Percentiles rank a stretch among this genome's conserved stretches.
Evolutionary conservation across 1,284 basidiomycete genomes (phyloP).

Genomic region (Coniferiporia sulphurascens): DNA sequence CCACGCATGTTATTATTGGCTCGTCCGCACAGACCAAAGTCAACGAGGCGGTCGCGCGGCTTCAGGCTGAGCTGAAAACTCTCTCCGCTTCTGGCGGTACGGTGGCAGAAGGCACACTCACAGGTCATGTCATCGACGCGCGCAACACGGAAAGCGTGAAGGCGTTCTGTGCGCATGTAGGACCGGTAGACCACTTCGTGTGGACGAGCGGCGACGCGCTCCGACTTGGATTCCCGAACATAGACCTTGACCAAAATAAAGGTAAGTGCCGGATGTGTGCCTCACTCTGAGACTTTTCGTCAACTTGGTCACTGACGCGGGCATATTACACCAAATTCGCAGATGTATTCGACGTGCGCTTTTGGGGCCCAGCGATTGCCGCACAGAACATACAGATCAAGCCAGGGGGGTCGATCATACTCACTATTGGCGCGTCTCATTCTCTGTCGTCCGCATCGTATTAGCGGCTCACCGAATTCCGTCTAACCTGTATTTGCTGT

Average conservation of each 20-base stretch:
- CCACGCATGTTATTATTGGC: constrained; percentile 19
- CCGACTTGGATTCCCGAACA: constrained; percentile 15
- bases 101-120: constrained; percentile 4
- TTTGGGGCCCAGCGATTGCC: constrained; percentile 22
- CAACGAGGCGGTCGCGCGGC: constrained; percentile 5
- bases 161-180: constrained; percentile 16
- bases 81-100: neutral
- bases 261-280: too few relatives aligned
- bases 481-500: neutral
- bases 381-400: constrained; percentile 20
- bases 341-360: constrained; percentile 22
- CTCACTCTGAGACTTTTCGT: neutral
- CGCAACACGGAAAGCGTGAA: constrained; percentile 10
- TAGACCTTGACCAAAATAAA: constrained; percentile 16
- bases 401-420: constrained; percentile 18
- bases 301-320: neutral
- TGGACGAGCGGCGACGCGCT: constrained; percentile 21
- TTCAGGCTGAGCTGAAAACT: constrained; percentile 3
- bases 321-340: neutral
- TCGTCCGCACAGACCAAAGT: constrained; percentile 19
- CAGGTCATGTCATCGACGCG: constrained; percentile 20
- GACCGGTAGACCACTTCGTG: constrained; percentile 22
- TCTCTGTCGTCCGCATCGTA: neutral
- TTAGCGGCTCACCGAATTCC: too few relatives aligned
- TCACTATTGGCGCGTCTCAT: constrained; percentile 19